Percentiles rank a stretch among this genome's conserved stretches.
These are phyloP conservation scores for Penicillium odoratum DNA, from an alignment of 495 filamentous ascomycete genomes.

Conservation along the genomic window DNA sequence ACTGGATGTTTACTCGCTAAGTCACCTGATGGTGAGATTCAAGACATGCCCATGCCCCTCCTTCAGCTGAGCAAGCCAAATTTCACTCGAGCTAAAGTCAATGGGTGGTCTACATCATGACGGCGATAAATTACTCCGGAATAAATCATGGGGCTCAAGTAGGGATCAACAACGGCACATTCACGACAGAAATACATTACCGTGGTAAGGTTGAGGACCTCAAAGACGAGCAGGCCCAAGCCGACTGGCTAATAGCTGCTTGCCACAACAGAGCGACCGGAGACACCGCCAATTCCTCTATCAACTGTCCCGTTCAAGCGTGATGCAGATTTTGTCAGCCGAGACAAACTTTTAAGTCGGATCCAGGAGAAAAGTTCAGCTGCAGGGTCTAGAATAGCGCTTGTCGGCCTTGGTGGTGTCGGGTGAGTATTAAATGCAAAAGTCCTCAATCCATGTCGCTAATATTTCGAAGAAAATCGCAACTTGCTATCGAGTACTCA, in stretches of 20 bases:
- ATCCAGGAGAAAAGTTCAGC: constrained; percentile 24
- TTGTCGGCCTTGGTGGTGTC: constrained; percentile 20
- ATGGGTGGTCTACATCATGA: neutral
- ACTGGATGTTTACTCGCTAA: neutral
- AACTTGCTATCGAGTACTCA: constrained; percentile 40
- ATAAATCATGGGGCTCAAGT: neutral
- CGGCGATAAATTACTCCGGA: neutral
- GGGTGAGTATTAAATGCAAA: neutral
- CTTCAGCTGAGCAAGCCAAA: neutral
- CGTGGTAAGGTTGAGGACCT: neutral
- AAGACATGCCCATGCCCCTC: neutral
- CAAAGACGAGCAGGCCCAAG: neutral
- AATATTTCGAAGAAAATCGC: constrained; percentile 29
- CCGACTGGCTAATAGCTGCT: neutral
- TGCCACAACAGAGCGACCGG: constrained; percentile 5
- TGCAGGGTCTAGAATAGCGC: constrained; percentile 26
- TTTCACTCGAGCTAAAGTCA: neutral
- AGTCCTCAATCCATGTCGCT: neutral
- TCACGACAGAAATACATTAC: neutral
- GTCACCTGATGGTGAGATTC: neutral
- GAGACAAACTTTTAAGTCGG: constrained; percentile 18
- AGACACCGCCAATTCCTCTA: constrained; percentile 17
- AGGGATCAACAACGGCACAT: neutral
- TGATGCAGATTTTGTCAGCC: constrained; percentile 35
- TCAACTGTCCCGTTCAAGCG: constrained; percentile 30